A percentile compares a stretch with the other conserved stretches of the same genome.
These are phyloP conservation scores for Aspergillus brunneoviolaceus DNA, from an alignment of 2,329 filamentous ascomycete species.

Conservation along the genomic window DNA sequence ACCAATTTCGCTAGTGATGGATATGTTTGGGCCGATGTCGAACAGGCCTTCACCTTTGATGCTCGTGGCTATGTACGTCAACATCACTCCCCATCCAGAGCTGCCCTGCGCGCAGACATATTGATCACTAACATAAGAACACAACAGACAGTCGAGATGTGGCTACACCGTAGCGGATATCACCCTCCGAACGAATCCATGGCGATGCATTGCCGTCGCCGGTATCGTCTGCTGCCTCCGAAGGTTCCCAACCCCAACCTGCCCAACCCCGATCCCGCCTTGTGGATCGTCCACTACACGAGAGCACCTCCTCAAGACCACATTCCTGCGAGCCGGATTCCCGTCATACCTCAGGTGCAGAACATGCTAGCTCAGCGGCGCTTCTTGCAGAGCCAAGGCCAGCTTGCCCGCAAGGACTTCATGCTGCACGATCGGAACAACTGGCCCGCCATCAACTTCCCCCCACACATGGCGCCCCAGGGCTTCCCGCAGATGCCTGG, in stretches of 20 bases:
- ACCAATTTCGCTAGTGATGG: slow-evolving; percentile 85
- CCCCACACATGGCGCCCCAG: slow-evolving; percentile 53
- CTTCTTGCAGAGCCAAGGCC: slow-evolving; percentile 69
- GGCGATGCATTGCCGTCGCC: slow-evolving; percentile 74
- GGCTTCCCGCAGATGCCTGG: slow-evolving; percentile 52
- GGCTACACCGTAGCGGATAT: slow-evolving; percentile 78
- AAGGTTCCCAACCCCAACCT: slow-evolving; percentile 69
- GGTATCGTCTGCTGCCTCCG: slow-evolving; percentile 78
- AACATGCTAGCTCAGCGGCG: slow-evolving; percentile 49
- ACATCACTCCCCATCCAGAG: slow-evolving; percentile 29
- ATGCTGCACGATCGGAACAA: slow-evolving; percentile 86
- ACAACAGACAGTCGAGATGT: slow-evolving; percentile 81
- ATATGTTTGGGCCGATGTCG: slow-evolving; percentile 82
- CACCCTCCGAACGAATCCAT: slow-evolving; percentile 69
- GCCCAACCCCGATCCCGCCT: slow-evolving; percentile 71
- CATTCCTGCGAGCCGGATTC: slow-evolving; percentile 63
- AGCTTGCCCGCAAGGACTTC: slow-evolving; percentile 86
- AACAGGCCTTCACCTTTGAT: slow-evolving; percentile 74
- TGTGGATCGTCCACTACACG: slow-evolving; percentile 92
- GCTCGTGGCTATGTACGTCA: slow-evolving; percentile 63
- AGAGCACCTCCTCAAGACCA: slow-evolving; percentile 72
- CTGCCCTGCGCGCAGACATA: neutral
- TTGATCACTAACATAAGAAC: slow-evolving; percentile 6
- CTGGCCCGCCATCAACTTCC: slow-evolving; percentile 82
- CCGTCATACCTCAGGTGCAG: slow-evolving; percentile 42